These are phyloP conservation scores for Phaseolus lunatus DNA, from an alignment of 306 rosid genomes.

Conservation along the genomic window DNA sequence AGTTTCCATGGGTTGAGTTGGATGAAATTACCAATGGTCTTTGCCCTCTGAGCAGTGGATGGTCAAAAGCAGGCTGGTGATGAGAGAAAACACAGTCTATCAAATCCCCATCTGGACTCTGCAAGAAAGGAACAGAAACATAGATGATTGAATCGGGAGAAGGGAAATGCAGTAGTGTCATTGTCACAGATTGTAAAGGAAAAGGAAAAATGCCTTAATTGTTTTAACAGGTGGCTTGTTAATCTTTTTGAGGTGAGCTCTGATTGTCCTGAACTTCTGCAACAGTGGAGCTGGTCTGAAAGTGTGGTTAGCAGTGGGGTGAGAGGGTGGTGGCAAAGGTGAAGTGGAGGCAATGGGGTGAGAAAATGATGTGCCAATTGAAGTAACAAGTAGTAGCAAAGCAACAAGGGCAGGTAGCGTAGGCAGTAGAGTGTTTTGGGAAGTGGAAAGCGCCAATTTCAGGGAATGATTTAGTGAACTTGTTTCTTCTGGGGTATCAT, in stretches of 20 bases:
- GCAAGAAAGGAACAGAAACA: slow-evolving; percentile 45
- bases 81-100: slow-evolving; percentile 87
- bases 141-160: slow-evolving; percentile 41
- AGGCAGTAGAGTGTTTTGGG: slow-evolving; percentile 44
- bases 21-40: slow-evolving; percentile 79
- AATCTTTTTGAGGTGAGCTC: slow-evolving; percentile 65
- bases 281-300: slow-evolving; percentile 55
- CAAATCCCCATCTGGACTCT: slow-evolving; percentile 98
- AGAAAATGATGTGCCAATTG: slow-evolving; percentile 60
- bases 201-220: slow-evolving; percentile 67
- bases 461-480: slow-evolving; percentile 57
- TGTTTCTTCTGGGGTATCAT: slow-evolving; percentile 56
- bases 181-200: slow-evolving; percentile 9
- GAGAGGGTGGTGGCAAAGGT: slow-evolving; percentile 39
- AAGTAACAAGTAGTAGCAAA: slow-evolving; percentile 64
- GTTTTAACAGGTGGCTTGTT: slow-evolving; percentile 91
- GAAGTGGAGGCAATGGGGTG: slow-evolving; percentile 52
- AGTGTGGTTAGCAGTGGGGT: slow-evolving; percentile 59
- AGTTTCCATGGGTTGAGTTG: slow-evolving; percentile 11
- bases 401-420: slow-evolving; percentile 64
- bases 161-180: slow-evolving; percentile 9
- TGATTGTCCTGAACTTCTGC: slow-evolving; percentile 55
- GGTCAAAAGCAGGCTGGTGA: slow-evolving; percentile 96
- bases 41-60: slow-evolving; percentile 72
- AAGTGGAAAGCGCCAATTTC: slow-evolving; percentile 56